Evolutionary conservation across 2,329 filamentous ascomycete species (phyloP), one percentile per base, ranked within the genome.

Genomic region (Simplicillium aogashimaense): DNA sequence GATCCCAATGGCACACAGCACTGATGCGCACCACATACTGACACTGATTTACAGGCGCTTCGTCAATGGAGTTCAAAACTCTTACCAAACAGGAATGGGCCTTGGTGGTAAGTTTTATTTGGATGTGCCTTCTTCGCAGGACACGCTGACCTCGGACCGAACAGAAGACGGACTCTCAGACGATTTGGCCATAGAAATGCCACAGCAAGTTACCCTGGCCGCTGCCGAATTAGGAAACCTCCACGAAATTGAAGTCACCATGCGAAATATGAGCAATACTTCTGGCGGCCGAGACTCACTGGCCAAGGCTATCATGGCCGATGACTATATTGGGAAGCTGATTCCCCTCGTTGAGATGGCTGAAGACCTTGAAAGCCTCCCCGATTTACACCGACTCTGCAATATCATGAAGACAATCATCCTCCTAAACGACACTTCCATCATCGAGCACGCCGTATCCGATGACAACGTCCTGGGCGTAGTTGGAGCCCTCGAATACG

Each of bases 321-420:
- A 94, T 36, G 81, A 92, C 47, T 95, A 95, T 59, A 87, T 98
- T 46, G 67, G 76, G 48, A 94, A 90, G 59, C 70, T 98, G 38
- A 82, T 92, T 38, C 87, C 87, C 1, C 62, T 97, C 38, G 86
- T 98, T 36, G 77, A 85, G 43, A 81, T 86, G 65, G 90, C 92
- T 9, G 92, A 98, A 61, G 86, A 95, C 53, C 74, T 95, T 44
- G 87, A 98, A 62, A 89, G 86, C 57, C 67, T 94, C 8, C 65
- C 76, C 16, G 90, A 97, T 55, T 67, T 98, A 44, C 92, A 97
- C 60, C 79, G 85, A 36, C 69, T 98, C 35, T 98, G 92, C 75
- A 95, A 88, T 59, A 95, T 98, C 58, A 92, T 95, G 86, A 98
- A 98, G 70, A 84, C 83, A 43, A 75, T 97, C 42, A 94, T 98